A percentile compares a stretch with the other conserved stretches of the same genome.
phyloP scores from a whole-genome alignment of 2,329 filamentous ascomycete genomes.

The Polychaeton citri region DNA sequence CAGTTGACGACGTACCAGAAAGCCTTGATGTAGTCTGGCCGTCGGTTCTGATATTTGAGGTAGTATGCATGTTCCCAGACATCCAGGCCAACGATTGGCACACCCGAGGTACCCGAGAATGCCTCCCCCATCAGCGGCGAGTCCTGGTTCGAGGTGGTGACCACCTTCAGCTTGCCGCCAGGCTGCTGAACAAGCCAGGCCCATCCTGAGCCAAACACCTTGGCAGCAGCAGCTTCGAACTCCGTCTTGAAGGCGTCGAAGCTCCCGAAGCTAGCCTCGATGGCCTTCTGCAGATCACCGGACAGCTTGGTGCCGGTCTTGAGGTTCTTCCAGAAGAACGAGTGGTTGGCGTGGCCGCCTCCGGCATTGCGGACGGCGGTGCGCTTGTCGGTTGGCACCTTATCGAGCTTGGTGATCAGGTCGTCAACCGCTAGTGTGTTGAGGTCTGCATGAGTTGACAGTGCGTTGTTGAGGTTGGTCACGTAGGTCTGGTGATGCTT shows the following conservation, averaged over 20 bases:
- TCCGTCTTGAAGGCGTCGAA: conserved; percentile 51
- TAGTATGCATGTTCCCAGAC: conserved; percentile 97
- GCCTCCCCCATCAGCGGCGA: conserved; percentile 28
- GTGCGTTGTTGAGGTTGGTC: conserved; percentile 57
- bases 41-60: conserved; percentile 91
- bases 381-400: conserved; percentile 54
- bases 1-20: conserved; percentile 96
- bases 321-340: conserved; percentile 75
- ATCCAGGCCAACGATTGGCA: conserved; percentile 73
- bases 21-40: conserved; percentile 87
- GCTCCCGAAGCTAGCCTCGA: conserved; percentile 55
- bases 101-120: conserved; percentile 38
- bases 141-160: conserved; percentile 72
- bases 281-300: conserved; percentile 46
- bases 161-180: conserved; percentile 49
- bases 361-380: conserved; percentile 73
- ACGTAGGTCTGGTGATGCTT: conserved; percentile 74
- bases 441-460: conserved; percentile 41
- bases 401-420: conserved; percentile 26
- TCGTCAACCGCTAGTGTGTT: conserved; percentile 44
- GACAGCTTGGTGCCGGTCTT: conserved; percentile 44
- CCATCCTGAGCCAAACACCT: conserved; percentile 75
- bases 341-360: conserved; percentile 87
- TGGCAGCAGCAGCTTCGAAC: conserved; percentile 53
- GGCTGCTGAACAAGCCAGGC: conserved; percentile 62